These are phyloP conservation scores for Brasilioporus rufonigricans DNA, from an alignment of 768 basidiomycete species.

Conservation along the genomic window DNA sequence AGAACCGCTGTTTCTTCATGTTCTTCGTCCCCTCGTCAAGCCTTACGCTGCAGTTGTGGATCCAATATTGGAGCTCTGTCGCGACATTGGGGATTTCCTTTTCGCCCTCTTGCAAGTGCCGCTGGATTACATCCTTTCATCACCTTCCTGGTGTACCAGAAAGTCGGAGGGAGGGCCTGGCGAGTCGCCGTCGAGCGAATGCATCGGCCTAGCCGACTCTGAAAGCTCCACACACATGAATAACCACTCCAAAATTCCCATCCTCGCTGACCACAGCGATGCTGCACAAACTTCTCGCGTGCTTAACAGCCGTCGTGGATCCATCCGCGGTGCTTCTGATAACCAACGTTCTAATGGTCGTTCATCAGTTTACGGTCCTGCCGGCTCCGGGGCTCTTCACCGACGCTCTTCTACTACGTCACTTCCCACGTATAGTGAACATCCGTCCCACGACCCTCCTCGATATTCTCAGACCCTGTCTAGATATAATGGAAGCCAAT, in stretches of 20 bases:
- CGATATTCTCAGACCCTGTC: constrained; percentile 24
- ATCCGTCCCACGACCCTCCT: constrained; percentile 18
- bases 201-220: constrained; percentile 1
- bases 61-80: constrained; percentile 54
- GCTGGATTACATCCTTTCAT: constrained; percentile 33
- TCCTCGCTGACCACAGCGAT: constrained; percentile 4
- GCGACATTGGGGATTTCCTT: constrained; percentile 64
- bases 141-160: constrained; percentile 23
- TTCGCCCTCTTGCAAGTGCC: constrained; percentile 43
- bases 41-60: constrained; percentile 72
- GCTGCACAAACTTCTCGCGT: constrained; percentile 9
- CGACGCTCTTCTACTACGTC: constrained; percentile 20
- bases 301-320: constrained; percentile 5
- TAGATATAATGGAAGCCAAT: constrained; percentile 36
- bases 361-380: constrained; percentile 1
- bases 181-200: constrained; percentile 1
- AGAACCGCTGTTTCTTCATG: constrained; percentile 79
- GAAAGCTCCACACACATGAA: constrained; percentile 2
- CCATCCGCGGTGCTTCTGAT: constrained; percentile 21
- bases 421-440: constrained; percentile 26
- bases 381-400: constrained; percentile 3
- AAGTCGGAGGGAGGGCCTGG: constrained; percentile 10
- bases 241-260: constrained; percentile 13
- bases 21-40: constrained; percentile 75
- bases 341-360: constrained; percentile 3